Conservation (phyloP, 2,329 filamentous ascomycete genomes). For the Colletotrichum caudatum region DNA sequence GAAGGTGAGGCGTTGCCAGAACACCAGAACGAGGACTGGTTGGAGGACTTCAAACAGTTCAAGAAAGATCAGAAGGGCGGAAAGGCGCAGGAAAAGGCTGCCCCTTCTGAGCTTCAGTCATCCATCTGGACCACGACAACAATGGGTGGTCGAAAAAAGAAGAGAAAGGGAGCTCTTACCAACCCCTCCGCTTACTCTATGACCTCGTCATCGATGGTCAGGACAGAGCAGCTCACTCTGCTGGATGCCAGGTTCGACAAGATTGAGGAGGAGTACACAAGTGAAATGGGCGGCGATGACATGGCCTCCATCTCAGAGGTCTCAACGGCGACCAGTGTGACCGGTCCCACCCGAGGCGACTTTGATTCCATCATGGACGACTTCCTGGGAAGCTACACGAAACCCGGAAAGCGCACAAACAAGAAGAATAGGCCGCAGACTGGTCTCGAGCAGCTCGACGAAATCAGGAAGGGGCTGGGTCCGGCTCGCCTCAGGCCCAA, state of each 20-base stretch:
- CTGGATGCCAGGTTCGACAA: constrained; percentile 93
- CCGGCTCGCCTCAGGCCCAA: constrained; percentile 71
- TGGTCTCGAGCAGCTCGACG: constrained; percentile 90
- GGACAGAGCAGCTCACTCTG: constrained; percentile 87
- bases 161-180: constrained; percentile 93
- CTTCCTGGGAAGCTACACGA: constrained; percentile 82
- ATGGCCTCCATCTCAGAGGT: constrained; percentile 70
- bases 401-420: constrained; percentile 77
- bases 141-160: constrained; percentile 86
- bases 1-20: constrained; percentile 66
- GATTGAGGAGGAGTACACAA: constrained; percentile 81
- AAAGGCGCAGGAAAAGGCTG: constrained; percentile 54
- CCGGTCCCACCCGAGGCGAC: constrained; percentile 77
- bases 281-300: constrained; percentile 62
- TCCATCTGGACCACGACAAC: constrained; percentile 81
- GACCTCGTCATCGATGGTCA: constrained; percentile 87
- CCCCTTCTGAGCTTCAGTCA: constrained; percentile 74
- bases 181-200: constrained; percentile 90
- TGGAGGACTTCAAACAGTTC: constrained; percentile 93
- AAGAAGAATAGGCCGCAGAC: constrained; percentile 85
- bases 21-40: constrained; percentile 81
- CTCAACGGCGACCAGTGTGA: constrained; percentile 74
- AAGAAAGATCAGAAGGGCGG: constrained; percentile 79
- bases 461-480: constrained; percentile 84
- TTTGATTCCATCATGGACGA: constrained; percentile 95